A percentile compares a stretch with the other conserved stretches of the same genome.
Conservation (phyloP, 805 yeast genomes). For the Priceomyces melissophilus region DNA sequence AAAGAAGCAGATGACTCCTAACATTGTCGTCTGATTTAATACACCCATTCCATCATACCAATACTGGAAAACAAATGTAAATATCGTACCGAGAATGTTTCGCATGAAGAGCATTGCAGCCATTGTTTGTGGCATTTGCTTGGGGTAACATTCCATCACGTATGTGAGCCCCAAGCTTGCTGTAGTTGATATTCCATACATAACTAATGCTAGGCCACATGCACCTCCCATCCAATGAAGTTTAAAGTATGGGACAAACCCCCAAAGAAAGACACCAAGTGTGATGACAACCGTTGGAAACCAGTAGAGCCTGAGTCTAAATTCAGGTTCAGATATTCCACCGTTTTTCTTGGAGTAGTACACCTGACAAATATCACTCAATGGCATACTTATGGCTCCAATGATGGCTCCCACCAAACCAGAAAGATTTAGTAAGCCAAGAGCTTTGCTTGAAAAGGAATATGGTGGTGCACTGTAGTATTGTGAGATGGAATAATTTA, state of each 20-base stretch:
- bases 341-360: background rate
- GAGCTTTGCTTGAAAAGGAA: slow-evolving; percentile 36
- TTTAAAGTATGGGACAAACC: slow-evolving; percentile 33
- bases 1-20: slow-evolving; percentile 23
- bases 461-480: slow-evolving; percentile 46
- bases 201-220: slow-evolving; percentile 50
- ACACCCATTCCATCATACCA: slow-evolving; percentile 24
- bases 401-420: slow-evolving; percentile 1
- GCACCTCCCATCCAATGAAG: slow-evolving; percentile 33
- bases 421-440: background rate
- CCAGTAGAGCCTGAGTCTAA: background rate
- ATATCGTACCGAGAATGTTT: slow-evolving; percentile 4
- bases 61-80: slow-evolving; percentile 12
- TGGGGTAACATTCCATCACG: slow-evolving; percentile 8
- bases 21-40: slow-evolving; percentile 11
- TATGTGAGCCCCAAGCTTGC: slow-evolving; percentile 1
- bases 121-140: slow-evolving; percentile 2
- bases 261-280: slow-evolving; percentile 42
- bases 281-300: slow-evolving; percentile 26
- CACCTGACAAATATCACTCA: slow-evolving; percentile 38
- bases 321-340: slow-evolving; percentile 8
- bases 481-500: slow-evolving; percentile 47
- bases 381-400: slow-evolving; percentile 18
- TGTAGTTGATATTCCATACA: slow-evolving; percentile 9
- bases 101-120: slow-evolving; percentile 6